Evolutionary conservation across 345 rosid genomes (phyloP).

Genomic region (Rhizophora mangle): DNA sequence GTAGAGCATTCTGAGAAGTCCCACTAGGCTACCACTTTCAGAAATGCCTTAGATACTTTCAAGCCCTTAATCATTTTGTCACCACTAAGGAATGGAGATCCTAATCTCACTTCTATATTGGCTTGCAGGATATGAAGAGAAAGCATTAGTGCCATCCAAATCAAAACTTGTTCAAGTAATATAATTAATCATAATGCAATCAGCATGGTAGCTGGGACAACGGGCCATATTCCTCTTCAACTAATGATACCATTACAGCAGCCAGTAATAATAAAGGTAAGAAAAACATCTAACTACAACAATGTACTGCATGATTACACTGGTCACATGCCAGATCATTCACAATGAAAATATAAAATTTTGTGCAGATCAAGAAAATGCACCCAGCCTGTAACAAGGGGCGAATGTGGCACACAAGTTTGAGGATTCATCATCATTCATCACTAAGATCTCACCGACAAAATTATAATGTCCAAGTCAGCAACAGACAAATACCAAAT

Average conservation of each 20-base stretch:
- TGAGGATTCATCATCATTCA: too few relatives aligned
- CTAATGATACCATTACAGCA: neutral
- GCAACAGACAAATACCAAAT: too few relatives aligned
- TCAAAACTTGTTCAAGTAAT: conserved; percentile 11
- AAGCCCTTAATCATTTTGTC: conserved; percentile 1
- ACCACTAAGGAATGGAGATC: conserved; percentile 17
- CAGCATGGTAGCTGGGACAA: conserved; percentile 28
- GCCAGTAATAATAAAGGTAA: neutral
- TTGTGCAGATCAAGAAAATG: neutral
- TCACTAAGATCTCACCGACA: too few relatives aligned
- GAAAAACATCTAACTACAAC: neutral
- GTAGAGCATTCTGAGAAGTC: neutral
- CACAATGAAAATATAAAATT: too few relatives aligned
- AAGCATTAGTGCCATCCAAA: conserved; percentile 9
- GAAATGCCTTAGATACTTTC: conserved; percentile 16
- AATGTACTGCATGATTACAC: neutral
- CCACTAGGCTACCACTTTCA: neutral
- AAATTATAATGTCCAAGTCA: too few relatives aligned
- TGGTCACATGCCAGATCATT: too few relatives aligned
- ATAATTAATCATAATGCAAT: neutral
- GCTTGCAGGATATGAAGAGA: conserved; percentile 1
- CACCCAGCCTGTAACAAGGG: neutral
- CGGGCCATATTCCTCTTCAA: conserved; percentile 18
- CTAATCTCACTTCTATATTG: neutral
- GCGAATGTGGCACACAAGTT: too few relatives aligned